Evolutionary conservation across 192 early-diverging fungal genomes (phyloP).

Genomic region (Mortierella hygrophila): DNA sequence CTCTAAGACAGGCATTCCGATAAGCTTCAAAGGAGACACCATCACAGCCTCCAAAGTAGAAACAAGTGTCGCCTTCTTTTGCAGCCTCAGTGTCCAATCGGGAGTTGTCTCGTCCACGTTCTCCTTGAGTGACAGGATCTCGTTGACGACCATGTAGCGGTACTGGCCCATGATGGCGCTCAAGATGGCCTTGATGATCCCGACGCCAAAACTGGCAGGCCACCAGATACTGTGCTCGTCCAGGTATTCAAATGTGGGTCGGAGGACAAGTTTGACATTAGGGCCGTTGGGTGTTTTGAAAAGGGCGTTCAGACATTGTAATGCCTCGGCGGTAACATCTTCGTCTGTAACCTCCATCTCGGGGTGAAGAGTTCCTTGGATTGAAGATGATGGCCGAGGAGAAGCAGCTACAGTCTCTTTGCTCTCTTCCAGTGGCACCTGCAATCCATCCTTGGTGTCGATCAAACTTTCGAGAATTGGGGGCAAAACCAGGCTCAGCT

Average conservation of each 20-base stretch:
- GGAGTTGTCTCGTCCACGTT: slow-evolving; percentile 23
- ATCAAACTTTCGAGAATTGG: slow-evolving; percentile 60
- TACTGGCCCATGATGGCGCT: slow-evolving; percentile 53
- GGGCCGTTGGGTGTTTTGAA: slow-evolving; percentile 38
- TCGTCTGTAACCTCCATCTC: slow-evolving; percentile 26
- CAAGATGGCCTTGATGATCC: slow-evolving; percentile 42
- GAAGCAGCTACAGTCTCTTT: background rate
- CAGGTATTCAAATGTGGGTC: slow-evolving; percentile 46
- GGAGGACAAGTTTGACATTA: slow-evolving; percentile 24
- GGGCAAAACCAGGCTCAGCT: slow-evolving; percentile 68
- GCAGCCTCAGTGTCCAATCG: slow-evolving; percentile 20
- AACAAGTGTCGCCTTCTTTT: slow-evolving; percentile 61
- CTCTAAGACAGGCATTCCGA: slow-evolving; percentile 65
- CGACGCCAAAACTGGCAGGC: slow-evolving; percentile 43
- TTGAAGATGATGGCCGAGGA: slow-evolving; percentile 16
- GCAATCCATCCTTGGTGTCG: slow-evolving; percentile 38
- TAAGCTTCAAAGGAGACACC: slow-evolving; percentile 53
- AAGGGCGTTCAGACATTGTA: slow-evolving; percentile 43
- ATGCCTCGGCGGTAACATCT: slow-evolving; percentile 40
- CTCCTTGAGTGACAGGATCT: slow-evolving; percentile 59
- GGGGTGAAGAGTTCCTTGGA: slow-evolving; percentile 17
- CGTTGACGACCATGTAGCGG: slow-evolving; percentile 62
- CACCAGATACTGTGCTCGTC: slow-evolving; percentile 54
- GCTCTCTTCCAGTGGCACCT: background rate
- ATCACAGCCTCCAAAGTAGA: slow-evolving; percentile 59